phyloP scores from a whole-genome alignment of 108 stramenopile genomes.

The Nannochloropsis oceanica region DNA sequence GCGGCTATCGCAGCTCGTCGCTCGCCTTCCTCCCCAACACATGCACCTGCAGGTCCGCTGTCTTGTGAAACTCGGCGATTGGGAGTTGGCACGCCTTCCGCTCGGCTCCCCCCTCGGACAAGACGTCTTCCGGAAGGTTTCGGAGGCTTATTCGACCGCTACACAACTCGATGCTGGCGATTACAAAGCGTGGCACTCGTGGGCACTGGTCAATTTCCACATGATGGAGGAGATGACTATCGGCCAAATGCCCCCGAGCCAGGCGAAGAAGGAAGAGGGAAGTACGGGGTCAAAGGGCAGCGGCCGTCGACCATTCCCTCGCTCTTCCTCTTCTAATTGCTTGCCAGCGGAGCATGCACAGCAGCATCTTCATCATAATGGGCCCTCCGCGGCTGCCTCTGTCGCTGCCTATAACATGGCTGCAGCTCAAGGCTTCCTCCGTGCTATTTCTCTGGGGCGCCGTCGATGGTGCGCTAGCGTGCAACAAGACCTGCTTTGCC shows the following conservation, averaged over 20 bases:
- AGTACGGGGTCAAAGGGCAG: not conserved
- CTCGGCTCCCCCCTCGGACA: not conserved
- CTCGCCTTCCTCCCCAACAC: not conserved
- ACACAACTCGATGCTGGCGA: constrained; percentile 45
- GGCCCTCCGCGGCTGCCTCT: not conserved
- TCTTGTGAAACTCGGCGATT: constrained; percentile 6
- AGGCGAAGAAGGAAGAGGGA: not conserved
- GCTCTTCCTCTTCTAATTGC: not conserved
- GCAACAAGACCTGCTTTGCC: constrained; percentile 88
- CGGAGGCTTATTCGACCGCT: constrained; percentile 37
- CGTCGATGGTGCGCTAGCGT: constrained; percentile 78
- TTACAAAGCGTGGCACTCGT: constrained; percentile 91
- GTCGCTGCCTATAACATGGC: constrained; percentile 52
- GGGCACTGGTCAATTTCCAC: constrained; percentile 93
- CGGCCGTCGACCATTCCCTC: not conserved
- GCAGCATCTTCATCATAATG: not conserved
- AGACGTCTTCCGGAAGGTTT: constrained; percentile 5
- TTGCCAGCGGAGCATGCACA: not conserved
- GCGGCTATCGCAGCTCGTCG: not conserved
- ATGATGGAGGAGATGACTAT: constrained; percentile 61
- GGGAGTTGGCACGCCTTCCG: constrained; percentile 11
- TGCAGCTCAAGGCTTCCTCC: constrained; percentile 54
- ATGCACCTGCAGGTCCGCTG: constrained; percentile 1
- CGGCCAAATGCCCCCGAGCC: constrained; percentile 1
- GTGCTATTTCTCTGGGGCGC: constrained; percentile 72